Conservation (phyloP, 2,329 filamentous ascomycete genomes). For the Cladosporium sp. region DNA sequence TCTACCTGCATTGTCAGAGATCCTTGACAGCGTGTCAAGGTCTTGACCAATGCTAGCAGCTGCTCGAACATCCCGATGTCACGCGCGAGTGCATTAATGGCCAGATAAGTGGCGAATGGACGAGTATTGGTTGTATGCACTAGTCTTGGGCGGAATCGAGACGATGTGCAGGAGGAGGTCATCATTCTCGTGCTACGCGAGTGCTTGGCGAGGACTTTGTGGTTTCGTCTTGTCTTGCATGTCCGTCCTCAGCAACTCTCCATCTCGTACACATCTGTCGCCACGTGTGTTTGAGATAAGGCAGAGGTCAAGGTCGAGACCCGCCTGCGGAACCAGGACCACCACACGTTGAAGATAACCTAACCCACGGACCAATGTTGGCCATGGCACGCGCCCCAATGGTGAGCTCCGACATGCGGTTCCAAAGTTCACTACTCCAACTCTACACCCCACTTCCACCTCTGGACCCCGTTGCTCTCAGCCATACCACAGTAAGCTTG, state of each 20-base stretch:
- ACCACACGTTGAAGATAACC: neutral
- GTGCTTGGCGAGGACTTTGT: neutral
- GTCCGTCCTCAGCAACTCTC: neutral
- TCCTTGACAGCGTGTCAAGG: neutral
- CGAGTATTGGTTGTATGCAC: neutral
- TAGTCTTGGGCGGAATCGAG: neutral
- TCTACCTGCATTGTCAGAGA: neutral
- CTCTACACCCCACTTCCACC: neutral
- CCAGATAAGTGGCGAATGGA: neutral
- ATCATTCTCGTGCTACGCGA: neutral
- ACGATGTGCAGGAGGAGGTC: neutral
- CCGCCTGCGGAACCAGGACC: neutral
- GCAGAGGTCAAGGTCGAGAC: neutral
- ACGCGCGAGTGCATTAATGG: too few relatives aligned
- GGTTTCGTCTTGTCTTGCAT: neutral
- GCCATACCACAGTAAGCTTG: neutral
- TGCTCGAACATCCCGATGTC: too few relatives aligned
- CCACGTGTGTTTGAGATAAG: neutral
- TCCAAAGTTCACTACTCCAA: neutral
- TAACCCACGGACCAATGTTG: conserved; percentile 1
- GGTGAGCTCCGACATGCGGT: neutral
- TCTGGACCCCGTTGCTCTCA: conserved; percentile 3
- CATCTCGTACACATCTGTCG: neutral
- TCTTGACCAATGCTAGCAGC: neutral
- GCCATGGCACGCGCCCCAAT: neutral